Evolutionary conservation across 495 filamentous ascomycete species (phyloP), one percentile per base, ranked within the genome.

Genomic region (Hyaloscypha bicolor): DNA sequence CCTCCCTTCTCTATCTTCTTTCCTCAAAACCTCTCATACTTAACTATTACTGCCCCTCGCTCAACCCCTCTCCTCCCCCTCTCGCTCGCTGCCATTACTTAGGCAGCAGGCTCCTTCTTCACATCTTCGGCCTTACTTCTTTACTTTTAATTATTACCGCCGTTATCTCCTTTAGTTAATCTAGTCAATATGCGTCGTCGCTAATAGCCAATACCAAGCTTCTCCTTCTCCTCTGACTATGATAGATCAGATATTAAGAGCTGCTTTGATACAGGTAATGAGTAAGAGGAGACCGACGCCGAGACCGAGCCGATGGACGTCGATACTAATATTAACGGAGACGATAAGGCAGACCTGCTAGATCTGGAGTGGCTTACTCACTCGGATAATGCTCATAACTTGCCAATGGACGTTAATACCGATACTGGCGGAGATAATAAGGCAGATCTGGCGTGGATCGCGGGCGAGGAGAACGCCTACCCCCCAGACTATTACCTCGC

Each of bases 401-500:
- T 37, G 35, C 35, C 48, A 21, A 68, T 48, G 5, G 39, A 67
- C 58, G 58, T 62, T 57, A 35, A 67, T 56, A 48, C 42, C 30
- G 45, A 67, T 67, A 48, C 55, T 39, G 22, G 62, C 25, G 31
- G 65, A 2, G 25, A 25, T 25, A 2, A 25, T 2, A 2, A 25
- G 64, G 22, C 31, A 67, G 66, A 68, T 68, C 53, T 64, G 39
- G 31, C 56, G 33, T 67, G 51, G 59, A 0, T 63, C 59, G 51
- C 32, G 57, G 16, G 25, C 52, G 56, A 66, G n/a, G 75, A 76
- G 30, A 77, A 78, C 60, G 67, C 76, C 64, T 65, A 79, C 62
- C 63, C 71, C 42, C 74, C 69, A 55, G 71, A 80, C 67, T 80
- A 77, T 65, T 79, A 80, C 64, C 72, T 78, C 52, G 59, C 76